A percentile compares a stretch with the other conserved stretches of the same genome.
These are phyloP conservation scores for Thecaphora thlaspeos DNA, from an alignment of 1,284 basidiomycete genomes.

Conservation along the genomic window DNA sequence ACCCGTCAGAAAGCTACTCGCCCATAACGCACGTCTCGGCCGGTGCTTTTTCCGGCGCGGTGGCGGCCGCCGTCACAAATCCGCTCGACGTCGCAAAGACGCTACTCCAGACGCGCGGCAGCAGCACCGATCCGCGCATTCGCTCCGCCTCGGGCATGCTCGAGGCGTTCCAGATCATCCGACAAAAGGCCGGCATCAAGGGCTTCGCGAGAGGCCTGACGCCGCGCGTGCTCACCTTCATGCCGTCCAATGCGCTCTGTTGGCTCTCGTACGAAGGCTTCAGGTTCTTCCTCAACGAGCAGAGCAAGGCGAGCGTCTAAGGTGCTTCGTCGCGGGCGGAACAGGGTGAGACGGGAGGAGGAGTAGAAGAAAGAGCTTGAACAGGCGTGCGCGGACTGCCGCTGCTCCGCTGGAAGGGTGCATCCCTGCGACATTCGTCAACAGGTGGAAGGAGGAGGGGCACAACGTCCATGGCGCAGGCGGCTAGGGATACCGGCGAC, in stretches of 20 bases:
- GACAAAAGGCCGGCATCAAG: slow-evolving; percentile 75
- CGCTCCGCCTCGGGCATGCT: slow-evolving; percentile 78
- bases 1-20: slow-evolving; percentile 82
- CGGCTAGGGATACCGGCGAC: no score
- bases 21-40: slow-evolving; percentile 86
- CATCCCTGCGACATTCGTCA: no score
- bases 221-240: slow-evolving; percentile 88
- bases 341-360: no score
- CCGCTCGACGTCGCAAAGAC: slow-evolving; percentile 99
- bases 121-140: slow-evolving; percentile 77
- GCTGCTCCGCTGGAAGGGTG: no score
- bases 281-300: slow-evolving; percentile 52
- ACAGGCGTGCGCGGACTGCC: no score
- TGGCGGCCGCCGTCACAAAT: slow-evolving; percentile 92
- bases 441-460: no score
- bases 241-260: slow-evolving; percentile 95
- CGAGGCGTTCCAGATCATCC: slow-evolving; percentile 87
- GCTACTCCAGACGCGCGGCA: slow-evolving; percentile 88
- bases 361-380: no score
- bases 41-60: slow-evolving; percentile 86
- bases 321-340: no score
- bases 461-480: no score
- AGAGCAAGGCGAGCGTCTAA: slow-evolving; percentile 28
- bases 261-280: slow-evolving; percentile 68
- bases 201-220: slow-evolving; percentile 86